These are phyloP conservation scores for Aspergillus funiculosus DNA, from an alignment of 495 filamentous ascomycete genomes.

Conservation along the genomic window DNA sequence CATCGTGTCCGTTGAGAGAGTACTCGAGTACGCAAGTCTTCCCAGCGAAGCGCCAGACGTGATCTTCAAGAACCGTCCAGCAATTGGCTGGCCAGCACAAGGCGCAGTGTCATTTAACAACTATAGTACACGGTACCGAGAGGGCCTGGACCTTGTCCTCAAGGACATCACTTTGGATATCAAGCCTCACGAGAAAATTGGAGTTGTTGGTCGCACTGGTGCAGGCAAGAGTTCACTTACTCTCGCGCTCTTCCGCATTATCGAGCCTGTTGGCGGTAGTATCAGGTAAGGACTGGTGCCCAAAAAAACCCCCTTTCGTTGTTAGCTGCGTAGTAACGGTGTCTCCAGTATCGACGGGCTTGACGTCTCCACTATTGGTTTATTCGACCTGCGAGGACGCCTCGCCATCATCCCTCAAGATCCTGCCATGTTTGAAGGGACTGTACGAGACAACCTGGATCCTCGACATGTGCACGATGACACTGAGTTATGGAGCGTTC, in stretches of 20 bases:
- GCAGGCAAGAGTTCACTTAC: conserved; percentile 96
- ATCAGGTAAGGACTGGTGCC: conserved; percentile 49
- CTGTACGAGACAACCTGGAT: conserved; percentile 92
- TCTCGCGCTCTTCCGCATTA: conserved; percentile 89
- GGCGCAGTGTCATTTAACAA: conserved; percentile 88
- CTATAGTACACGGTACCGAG: conserved; percentile 89
- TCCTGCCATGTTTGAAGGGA: conserved; percentile 94
- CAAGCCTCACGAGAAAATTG: conserved; percentile 95
- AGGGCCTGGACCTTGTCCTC: conserved; percentile 82
- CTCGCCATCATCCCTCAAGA: conserved; percentile 98
- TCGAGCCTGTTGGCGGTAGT: conserved; percentile 73
- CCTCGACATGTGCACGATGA: conserved; percentile 94
- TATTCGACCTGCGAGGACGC: conserved; percentile 81
- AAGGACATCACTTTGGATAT: conserved; percentile 89
- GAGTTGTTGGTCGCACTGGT: conserved; percentile 92
- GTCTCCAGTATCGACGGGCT: conserved; percentile 66
- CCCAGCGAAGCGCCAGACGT: conserved; percentile 96
- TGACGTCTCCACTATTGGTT: conserved; percentile 83
- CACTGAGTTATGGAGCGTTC: conserved; percentile 93
- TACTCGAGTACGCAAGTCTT: conserved; percentile 89
- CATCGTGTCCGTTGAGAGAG: conserved; percentile 96
- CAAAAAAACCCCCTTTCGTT: conserved; percentile 2
- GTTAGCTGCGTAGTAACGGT: conserved; percentile 16
- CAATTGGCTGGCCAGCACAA: conserved; percentile 85
- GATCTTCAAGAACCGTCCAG: conserved; percentile 77